Conservation (phyloP, 2,329 filamentous ascomycete species). For the Paecilomyces sp. region DNA sequence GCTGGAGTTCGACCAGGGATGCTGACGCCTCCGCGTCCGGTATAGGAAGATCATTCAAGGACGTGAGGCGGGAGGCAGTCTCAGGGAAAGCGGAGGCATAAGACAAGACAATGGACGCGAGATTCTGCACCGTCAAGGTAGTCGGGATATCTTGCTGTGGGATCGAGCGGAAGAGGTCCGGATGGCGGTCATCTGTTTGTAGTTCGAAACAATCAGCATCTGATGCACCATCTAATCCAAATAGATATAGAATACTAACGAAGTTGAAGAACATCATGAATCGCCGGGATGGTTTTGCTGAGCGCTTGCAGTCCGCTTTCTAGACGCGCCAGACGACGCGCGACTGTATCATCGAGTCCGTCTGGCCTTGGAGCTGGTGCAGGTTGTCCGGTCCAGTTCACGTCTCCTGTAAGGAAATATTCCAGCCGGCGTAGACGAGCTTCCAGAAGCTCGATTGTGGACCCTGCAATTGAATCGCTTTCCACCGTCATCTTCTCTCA, state of each 20-base stretch:
- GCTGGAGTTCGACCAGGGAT: slow-evolving; percentile 34
- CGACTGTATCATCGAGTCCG: slow-evolving; percentile 30
- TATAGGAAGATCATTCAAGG: slow-evolving; percentile 40
- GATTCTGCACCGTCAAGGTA: slow-evolving; percentile 27
- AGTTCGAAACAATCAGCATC: background rate
- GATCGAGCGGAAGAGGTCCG: slow-evolving; percentile 34
- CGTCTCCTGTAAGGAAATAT: slow-evolving; percentile 37
- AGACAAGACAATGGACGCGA: slow-evolving; percentile 36
- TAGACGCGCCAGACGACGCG: slow-evolving; percentile 30
- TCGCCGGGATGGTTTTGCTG: slow-evolving; percentile 27
- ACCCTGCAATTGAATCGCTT: slow-evolving; percentile 27
- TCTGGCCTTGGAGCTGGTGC: slow-evolving; percentile 24
- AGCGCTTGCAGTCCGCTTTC: slow-evolving; percentile 33
- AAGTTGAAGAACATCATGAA: slow-evolving; percentile 35
- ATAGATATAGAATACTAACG: slow-evolving; percentile 20
- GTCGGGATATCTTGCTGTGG: slow-evolving; percentile 25
- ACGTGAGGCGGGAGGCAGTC: slow-evolving; percentile 41
- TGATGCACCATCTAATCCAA: slow-evolving; percentile 1
- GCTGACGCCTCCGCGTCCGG: slow-evolving; percentile 36
- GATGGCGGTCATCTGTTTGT: slow-evolving; percentile 30
- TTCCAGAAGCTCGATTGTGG: slow-evolving; percentile 38
- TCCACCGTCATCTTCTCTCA: slow-evolving; percentile 22
- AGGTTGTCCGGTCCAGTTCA: slow-evolving; percentile 33
- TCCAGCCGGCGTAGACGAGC: slow-evolving; percentile 37
- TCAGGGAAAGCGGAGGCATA: slow-evolving; percentile 41